Conservation (phyloP, 768 basidiomycete genomes). For the Tephrocybe sp. region DNA sequence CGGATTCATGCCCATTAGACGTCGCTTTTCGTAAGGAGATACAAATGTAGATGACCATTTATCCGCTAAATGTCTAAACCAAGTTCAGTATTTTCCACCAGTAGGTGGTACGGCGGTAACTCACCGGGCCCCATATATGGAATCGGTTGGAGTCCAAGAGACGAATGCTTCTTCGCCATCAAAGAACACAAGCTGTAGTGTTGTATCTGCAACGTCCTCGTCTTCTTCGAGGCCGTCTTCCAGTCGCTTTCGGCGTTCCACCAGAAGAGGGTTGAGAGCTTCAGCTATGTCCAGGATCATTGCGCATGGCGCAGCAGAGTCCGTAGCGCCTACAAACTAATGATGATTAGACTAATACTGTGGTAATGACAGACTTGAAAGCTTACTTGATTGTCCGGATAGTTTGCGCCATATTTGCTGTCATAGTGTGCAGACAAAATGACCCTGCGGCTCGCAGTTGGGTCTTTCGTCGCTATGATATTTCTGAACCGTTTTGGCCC, state of each 20-base stretch:
- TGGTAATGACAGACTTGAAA: neutral
- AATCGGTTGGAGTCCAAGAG: conserved; percentile 86
- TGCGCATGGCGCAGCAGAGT: conserved; percentile 93
- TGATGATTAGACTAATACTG: neutral
- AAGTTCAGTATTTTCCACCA: conserved; percentile 1
- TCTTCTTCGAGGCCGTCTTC: conserved; percentile 58
- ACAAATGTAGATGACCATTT: conserved; percentile 77
- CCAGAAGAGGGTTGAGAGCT: conserved; percentile 69
- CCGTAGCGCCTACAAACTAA: conserved; percentile 96
- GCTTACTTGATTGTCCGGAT: conserved; percentile 72
- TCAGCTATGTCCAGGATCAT: conserved; percentile 93
- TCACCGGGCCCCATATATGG: conserved; percentile 93
- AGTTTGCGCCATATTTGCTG: conserved; percentile 78
- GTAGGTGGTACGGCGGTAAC: conserved; percentile 11
- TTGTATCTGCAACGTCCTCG: conserved; percentile 80
- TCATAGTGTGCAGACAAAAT: conserved; percentile 93
- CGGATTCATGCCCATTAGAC: conserved; percentile 48
- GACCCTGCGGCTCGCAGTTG: conserved; percentile 74
- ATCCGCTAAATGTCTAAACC: conserved; percentile 76
- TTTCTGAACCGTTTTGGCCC: conserved; percentile 82
- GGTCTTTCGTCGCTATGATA: conserved; percentile 93
- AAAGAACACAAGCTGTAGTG: conserved; percentile 90
- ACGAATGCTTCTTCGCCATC: conserved; percentile 98
- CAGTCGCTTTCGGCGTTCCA: conserved; percentile 52
- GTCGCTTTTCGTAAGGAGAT: conserved; percentile 54